phyloP scores from a whole-genome alignment of 345 rosid genomes.

The Eucalyptus erythrocorys region DNA sequence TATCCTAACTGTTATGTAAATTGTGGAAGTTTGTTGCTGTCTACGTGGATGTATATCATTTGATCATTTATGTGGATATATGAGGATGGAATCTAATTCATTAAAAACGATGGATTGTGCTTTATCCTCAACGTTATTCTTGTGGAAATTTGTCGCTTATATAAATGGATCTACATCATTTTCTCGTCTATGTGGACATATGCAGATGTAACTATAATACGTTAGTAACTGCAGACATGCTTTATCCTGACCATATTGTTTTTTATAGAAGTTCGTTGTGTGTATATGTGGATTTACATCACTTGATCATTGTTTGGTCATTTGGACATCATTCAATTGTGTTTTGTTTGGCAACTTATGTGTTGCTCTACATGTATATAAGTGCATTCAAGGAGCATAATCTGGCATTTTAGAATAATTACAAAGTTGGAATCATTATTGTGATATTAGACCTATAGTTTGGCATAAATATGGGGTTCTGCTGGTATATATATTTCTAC shows the following conservation, averaged over 20 bases:
- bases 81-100: neutral
- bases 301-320: neutral
- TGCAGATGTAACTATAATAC: neutral
- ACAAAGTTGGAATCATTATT: neutral
- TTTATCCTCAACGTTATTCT: neutral
- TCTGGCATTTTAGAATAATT: neutral
- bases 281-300: neutral
- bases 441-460: neutral
- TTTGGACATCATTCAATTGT: neutral
- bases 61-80: neutral
- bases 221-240: neutral
- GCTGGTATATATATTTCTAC: neutral
- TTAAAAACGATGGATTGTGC: neutral
- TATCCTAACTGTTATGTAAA: neutral
- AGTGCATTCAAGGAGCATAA: neutral
- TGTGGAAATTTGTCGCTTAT: neutral
- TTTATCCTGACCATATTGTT: neutral
- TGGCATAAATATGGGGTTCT: neutral
- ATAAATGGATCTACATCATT: neutral
- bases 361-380: neutral
- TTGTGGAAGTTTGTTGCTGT: neutral
- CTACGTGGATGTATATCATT: neutral
- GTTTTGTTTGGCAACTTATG: neutral
- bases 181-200: neutral
- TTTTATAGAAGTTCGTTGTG: neutral